Percentiles rank a stretch among this genome's conserved stretches.
phyloP scores from a whole-genome alignment of 192 early-diverging fungal genomes.

The Rhizoclosmatium globosum region DNA sequence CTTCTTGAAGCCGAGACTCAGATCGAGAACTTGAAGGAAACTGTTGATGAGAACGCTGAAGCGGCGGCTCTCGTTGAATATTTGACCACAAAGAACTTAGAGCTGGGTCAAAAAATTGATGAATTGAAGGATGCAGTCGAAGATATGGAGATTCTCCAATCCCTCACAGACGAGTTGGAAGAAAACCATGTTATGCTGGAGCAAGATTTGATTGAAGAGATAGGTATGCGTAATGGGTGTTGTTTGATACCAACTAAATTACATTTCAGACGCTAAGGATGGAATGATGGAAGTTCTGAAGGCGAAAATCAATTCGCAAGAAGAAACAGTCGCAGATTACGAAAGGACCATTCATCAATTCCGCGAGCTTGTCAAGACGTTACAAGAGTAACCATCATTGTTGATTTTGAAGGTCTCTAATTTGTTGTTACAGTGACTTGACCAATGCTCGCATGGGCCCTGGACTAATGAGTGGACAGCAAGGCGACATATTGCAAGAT shows the following conservation, averaged over 20 bases:
- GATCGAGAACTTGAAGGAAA: slow-evolving; percentile 84
- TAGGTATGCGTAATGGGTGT: slow-evolving; percentile 51
- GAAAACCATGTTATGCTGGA: slow-evolving; percentile 91
- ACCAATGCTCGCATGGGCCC: slow-evolving; percentile 14
- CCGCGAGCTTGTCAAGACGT: slow-evolving; percentile 75
- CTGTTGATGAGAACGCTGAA: slow-evolving; percentile 81
- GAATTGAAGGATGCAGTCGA: slow-evolving; percentile 80
- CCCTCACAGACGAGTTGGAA: slow-evolving; percentile 92
- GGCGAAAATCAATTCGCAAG: slow-evolving; percentile 66
- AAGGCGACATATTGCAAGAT: background rate
- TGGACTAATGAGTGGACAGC: background rate
- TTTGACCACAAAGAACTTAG: slow-evolving; percentile 85
- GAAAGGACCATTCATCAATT: slow-evolving; percentile 87
- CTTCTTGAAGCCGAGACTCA: slow-evolving; percentile 71
- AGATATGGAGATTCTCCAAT: slow-evolving; percentile 89
- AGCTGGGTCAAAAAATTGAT: slow-evolving; percentile 76
- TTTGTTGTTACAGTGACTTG: slow-evolving; percentile 13
- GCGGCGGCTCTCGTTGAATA: slow-evolving; percentile 87
- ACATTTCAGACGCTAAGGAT: slow-evolving; percentile 68
- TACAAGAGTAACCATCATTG: slow-evolving; percentile 68
- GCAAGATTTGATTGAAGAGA: slow-evolving; percentile 84
- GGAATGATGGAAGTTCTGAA: slow-evolving; percentile 68
- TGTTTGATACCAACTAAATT: background rate
- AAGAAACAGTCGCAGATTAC: slow-evolving; percentile 87
- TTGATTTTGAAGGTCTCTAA: slow-evolving; percentile 2